Conservation (phyloP, 176 grass and related monocot genomes). For the Calamus simplicifolius region DNA sequence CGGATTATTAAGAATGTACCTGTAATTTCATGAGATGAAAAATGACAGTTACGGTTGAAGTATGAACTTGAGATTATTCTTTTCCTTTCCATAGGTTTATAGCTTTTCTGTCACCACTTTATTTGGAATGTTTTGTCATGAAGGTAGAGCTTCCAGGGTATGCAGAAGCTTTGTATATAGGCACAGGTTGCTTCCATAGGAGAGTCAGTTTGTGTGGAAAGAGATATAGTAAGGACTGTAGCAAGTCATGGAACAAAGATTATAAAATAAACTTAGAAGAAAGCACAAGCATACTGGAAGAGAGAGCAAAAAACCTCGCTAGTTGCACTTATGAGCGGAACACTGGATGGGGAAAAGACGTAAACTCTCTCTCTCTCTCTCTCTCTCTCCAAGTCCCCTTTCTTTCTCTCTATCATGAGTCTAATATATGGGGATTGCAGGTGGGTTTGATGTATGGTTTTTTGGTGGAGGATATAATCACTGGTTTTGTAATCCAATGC, state of each 20-base stretch:
- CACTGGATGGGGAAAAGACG: slow-evolving; percentile 1
- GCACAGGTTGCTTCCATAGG: slow-evolving; percentile 8
- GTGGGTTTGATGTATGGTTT: slow-evolving; percentile 8
- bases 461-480: neutral
- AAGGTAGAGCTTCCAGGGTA: slow-evolving; percentile 2
- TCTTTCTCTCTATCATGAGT: neutral
- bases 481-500: slow-evolving; percentile 2
- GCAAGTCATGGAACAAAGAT: neutral
- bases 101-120: too few species aligned
- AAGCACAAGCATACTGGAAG: neutral
- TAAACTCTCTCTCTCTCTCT: neutral
- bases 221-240: neutral
- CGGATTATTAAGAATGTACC: too few species aligned
- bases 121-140: neutral
- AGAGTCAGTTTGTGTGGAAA: neutral
- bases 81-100: too few species aligned
- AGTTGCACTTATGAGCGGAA: slow-evolving; percentile 2
- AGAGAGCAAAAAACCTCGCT: neutral
- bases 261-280: neutral
- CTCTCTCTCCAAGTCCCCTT: too few species aligned
- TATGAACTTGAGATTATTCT: too few species aligned
- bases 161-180: neutral
- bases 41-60: too few species aligned
- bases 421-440: neutral
- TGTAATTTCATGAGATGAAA: too few species aligned